These are phyloP conservation scores for Rhizophlyctis rosea DNA, from an alignment of 192 early-diverging fungal species.

Conservation along the genomic window DNA sequence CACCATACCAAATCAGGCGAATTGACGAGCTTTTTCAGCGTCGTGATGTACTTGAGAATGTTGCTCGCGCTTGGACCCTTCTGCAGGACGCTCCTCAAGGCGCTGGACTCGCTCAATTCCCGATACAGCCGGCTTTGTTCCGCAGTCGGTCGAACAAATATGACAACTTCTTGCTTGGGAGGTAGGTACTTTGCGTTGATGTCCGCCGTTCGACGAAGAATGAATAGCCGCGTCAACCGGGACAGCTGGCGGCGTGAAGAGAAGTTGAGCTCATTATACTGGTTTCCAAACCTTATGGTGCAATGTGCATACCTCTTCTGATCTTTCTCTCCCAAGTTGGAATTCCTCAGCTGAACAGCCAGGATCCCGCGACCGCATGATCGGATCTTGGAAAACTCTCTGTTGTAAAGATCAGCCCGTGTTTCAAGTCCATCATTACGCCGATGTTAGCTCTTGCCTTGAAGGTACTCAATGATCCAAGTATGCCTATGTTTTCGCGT, in stretches of 20 bases:
- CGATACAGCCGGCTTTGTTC: conserved; percentile 37
- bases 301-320: conserved; percentile 12
- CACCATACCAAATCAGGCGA: conserved; percentile 28
- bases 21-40: conserved; percentile 35
- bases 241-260: too few relatives aligned
- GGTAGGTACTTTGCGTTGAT: conserved; percentile 54
- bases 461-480: conserved; percentile 29
- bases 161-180: conserved; percentile 53
- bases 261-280: too few relatives aligned
- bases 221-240: conserved; percentile 47
- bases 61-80: conserved; percentile 18
- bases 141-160: conserved; percentile 49
- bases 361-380: conserved; percentile 25
- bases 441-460: conserved; percentile 6
- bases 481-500: conserved; percentile 6
- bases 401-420: too few relatives aligned
- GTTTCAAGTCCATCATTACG: too few relatives aligned
- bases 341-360: conserved; percentile 26
- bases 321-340: conserved; percentile 25
- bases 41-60: conserved; percentile 45
- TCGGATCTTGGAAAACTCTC: conserved; percentile 41
- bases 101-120: conserved; percentile 10
- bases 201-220: conserved; percentile 55
- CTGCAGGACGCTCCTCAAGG: conserved; percentile 3
- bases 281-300: too few relatives aligned